These are phyloP conservation scores for Amanita polypyramis DNA, from an alignment of 768 basidiomycete genomes.

Conservation along the genomic window DNA sequence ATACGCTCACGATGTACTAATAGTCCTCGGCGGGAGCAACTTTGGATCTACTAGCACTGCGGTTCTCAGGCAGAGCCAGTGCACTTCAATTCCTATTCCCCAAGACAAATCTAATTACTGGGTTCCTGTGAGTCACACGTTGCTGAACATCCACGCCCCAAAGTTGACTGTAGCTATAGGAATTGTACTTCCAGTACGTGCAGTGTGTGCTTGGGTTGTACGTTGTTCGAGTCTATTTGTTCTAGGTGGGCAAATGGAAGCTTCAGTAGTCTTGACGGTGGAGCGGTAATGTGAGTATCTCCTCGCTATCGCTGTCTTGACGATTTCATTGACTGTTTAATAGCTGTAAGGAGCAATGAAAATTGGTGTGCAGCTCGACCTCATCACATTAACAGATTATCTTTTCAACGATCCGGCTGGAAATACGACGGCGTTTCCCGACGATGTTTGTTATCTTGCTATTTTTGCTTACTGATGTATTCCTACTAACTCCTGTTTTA, in stretches of 20 bases:
- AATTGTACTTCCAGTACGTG: conserved; percentile 40
- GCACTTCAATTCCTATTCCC: conserved; percentile 42
- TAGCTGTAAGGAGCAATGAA: conserved; percentile 1
- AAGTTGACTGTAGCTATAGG: conserved; percentile 17
- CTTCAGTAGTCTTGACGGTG: conserved; percentile 16
- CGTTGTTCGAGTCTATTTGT: neutral
- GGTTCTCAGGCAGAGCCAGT: conserved; percentile 32
- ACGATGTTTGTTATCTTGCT: conserved; percentile 28
- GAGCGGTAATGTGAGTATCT: conserved; percentile 19
- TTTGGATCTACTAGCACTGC: conserved; percentile 34
- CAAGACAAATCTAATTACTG: conserved; percentile 46
- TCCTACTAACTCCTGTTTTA: conserved; percentile 1
- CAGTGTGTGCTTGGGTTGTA: neutral
- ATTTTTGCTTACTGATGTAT: conserved; percentile 1
- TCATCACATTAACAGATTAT: conserved; percentile 26
- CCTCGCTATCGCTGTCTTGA: neutral
- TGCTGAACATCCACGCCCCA: neutral
- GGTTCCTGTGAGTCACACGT: conserved; percentile 30
- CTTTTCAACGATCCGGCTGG: conserved; percentile 35
- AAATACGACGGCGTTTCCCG: conserved; percentile 41
- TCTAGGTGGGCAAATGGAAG: conserved; percentile 27
- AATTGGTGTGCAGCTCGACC: neutral
- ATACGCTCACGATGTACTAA: neutral
- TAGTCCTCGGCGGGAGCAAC: conserved; percentile 46
- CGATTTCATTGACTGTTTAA: neutral